Percentiles rank a stretch among this genome's conserved stretches.
phyloP scores from a whole-genome alignment of 805 yeast genomes.

The Kodamaea sagamina region DNA sequence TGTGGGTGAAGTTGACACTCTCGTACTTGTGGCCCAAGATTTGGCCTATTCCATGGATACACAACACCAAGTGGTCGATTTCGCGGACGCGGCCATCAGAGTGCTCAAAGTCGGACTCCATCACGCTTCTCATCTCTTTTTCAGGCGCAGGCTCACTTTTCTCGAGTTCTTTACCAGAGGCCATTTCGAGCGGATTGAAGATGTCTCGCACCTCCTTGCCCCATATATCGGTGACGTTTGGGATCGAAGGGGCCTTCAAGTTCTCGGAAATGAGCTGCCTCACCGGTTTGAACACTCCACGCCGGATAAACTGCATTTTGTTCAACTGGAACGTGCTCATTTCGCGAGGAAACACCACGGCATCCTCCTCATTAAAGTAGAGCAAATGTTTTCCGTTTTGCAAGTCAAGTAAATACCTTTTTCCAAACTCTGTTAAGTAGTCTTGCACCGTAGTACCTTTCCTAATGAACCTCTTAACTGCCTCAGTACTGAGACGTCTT shows the following conservation, averaged over 20 bases:
- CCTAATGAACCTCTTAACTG: constrained; percentile 23
- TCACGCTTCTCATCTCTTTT: constrained; percentile 43
- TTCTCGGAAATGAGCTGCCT: constrained; percentile 33
- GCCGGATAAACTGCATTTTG: constrained; percentile 43
- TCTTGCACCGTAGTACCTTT: constrained; percentile 9
- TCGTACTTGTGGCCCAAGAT: constrained; percentile 75
- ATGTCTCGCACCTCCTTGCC: constrained; percentile 30
- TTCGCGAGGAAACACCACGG: constrained; percentile 48
- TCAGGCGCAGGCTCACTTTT: constrained; percentile 10
- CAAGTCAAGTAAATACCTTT: constrained; percentile 22
- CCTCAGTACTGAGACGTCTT: constrained; percentile 17
- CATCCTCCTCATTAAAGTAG: constrained; percentile 44
- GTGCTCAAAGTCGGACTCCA: constrained; percentile 52
- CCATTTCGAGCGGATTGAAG: constrained; percentile 23
- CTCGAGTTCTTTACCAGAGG: constrained; percentile 12
- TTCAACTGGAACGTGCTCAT: constrained; percentile 44
- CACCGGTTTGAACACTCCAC: constrained; percentile 50
- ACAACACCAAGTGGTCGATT: constrained; percentile 70
- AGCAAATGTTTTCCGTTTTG: constrained; percentile 39
- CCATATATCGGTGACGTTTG: constrained; percentile 34
- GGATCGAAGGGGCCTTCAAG: constrained; percentile 34
- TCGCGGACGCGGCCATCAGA: constrained; percentile 27
- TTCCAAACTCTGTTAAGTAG: background rate
- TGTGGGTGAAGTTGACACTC: constrained; percentile 84
- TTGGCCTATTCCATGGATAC: constrained; percentile 96